phyloP scores from a whole-genome alignment of 2,329 filamentous ascomycete genomes.

The Chalaropsis thielavioides region DNA sequence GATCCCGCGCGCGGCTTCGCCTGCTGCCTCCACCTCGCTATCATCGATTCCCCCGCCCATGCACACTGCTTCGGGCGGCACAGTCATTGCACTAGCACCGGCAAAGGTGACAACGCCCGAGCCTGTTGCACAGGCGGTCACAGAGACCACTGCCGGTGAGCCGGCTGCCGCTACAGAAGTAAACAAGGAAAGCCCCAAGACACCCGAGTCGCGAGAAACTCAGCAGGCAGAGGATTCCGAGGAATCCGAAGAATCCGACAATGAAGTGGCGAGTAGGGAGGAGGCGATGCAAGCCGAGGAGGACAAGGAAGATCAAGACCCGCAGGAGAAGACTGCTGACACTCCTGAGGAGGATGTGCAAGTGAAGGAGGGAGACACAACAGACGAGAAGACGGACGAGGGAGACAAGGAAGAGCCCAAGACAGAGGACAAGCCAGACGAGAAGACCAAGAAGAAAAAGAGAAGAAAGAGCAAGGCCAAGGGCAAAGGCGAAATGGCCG shows the following conservation, averaged over 20 bases:
- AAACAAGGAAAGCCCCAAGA: neutral
- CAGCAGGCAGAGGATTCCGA: neutral
- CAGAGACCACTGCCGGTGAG: neutral
- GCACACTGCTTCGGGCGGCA: conserved; percentile 11
- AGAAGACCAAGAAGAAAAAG: conserved; percentile 13
- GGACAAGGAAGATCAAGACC: neutral
- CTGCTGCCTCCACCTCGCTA: neutral
- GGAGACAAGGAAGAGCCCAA: conserved; percentile 20
- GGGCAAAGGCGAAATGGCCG: conserved; percentile 21
- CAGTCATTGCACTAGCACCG: neutral
- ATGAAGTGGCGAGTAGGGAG: neutral
- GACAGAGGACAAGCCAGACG: conserved; percentile 20
- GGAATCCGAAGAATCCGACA: neutral
- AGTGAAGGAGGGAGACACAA: neutral
- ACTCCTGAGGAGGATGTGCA: neutral
- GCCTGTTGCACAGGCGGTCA: neutral
- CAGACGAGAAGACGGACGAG: neutral
- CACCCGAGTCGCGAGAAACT: neutral
- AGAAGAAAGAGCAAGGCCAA: conserved; percentile 4
- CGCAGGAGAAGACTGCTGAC: neutral
- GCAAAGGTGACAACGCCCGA: neutral
- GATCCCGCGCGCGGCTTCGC: conserved; percentile 7
- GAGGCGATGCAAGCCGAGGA: neutral
- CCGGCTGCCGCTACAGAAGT: neutral
- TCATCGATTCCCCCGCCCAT: conserved; percentile 11